Evolutionary conservation across 352 stramenopile genomes (phyloP).

Genomic region (Globisporangium cederbergense): DNA sequence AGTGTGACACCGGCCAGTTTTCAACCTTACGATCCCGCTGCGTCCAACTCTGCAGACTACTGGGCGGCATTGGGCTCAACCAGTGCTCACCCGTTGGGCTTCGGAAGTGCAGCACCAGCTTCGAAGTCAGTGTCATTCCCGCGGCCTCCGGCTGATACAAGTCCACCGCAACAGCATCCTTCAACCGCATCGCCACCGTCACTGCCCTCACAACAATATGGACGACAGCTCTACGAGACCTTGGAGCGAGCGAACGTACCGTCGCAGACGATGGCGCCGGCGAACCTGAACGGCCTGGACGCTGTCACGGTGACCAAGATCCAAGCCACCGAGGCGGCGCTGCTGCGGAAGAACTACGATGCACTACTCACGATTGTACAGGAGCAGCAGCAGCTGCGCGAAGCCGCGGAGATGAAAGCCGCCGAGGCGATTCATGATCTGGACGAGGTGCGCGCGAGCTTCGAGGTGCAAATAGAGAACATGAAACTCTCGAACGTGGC

Average conservation of each 20-base stretch:
- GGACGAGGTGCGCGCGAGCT: slow-evolving; percentile 48
- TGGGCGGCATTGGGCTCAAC: not conserved
- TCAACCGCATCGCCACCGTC: not conserved
- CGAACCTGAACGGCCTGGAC: slow-evolving; percentile 59
- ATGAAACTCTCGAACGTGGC: slow-evolving; percentile 64
- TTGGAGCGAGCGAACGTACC: slow-evolving; percentile 27
- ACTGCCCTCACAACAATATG: not conserved
- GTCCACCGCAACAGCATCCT: not conserved
- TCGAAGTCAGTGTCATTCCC: slow-evolving; percentile 3
- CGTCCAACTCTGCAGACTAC: not conserved
- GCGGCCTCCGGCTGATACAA: not conserved
- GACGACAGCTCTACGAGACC: slow-evolving; percentile 1
- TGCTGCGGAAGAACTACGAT: slow-evolving; percentile 80
- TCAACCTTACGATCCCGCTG: not conserved
- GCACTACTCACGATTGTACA: slow-evolving; percentile 69
- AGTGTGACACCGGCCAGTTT: no score
- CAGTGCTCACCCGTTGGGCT: not conserved
- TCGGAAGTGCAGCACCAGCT: not conserved
- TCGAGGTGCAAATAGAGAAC: slow-evolving; percentile 74
- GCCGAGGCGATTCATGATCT: slow-evolving; percentile 42
- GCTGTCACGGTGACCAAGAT: slow-evolving; percentile 41
- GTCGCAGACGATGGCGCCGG: slow-evolving; percentile 27
- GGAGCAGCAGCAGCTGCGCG: slow-evolving; percentile 63
- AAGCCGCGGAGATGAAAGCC: slow-evolving; percentile 42
- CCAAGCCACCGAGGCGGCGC: slow-evolving; percentile 49